Evolutionary conservation across 352 stramenopile genomes (phyloP), one percentile per base, ranked within the genome.

Genomic region (Globisporangium lucens): DNA sequence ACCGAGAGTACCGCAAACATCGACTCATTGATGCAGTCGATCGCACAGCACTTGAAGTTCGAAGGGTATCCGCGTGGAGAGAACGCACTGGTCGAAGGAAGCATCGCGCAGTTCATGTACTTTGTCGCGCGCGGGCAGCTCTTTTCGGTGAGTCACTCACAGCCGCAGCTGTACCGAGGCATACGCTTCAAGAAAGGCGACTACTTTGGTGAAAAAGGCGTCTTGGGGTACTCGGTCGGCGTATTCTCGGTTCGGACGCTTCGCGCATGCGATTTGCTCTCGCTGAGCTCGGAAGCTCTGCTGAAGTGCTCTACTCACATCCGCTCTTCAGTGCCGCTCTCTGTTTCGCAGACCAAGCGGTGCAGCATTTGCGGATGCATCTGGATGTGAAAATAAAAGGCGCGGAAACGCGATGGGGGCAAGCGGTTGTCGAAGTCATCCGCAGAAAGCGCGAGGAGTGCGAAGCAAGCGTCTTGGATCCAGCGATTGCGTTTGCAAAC

Each of bases 91-190:
- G 77, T 89, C 0, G 82, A 92, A 77, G 83, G 80, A 2, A 87
- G 71, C 47, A 85, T 92, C 35, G 74, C 80, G 33, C 87, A 83
- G 43, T 68, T 74, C 33, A 90, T 92, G 83, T 89, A 86, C 52
- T 89, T 92, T 49, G 80, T 92, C n/a, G 78, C 87, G 0, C 72
- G 72, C 53, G 83, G 83, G 0, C 65, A 78, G 38, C 55, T 91
- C 6, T 74, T 75, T 49, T 75, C 74, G 0, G 71, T 65, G 0
- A 87, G 72, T 47, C 69, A 67, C 3, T 65, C 78, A 1, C 67
- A 85, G 3, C 46, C 72, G 3, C 68, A 58, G 1, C 8, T 69
- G 29, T 72, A 70, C 55, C 56, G 57, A 10, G 67, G 74, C 20
- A 41, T 66, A 0, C 77, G 67, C 29, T 89, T 78, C 53, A 30